Percentiles rank a stretch among this genome's conserved stretches.
These are phyloP conservation scores for Trametes versicolor DNA, from an alignment of 1,284 basidiomycete genomes.

Conservation along the genomic window DNA sequence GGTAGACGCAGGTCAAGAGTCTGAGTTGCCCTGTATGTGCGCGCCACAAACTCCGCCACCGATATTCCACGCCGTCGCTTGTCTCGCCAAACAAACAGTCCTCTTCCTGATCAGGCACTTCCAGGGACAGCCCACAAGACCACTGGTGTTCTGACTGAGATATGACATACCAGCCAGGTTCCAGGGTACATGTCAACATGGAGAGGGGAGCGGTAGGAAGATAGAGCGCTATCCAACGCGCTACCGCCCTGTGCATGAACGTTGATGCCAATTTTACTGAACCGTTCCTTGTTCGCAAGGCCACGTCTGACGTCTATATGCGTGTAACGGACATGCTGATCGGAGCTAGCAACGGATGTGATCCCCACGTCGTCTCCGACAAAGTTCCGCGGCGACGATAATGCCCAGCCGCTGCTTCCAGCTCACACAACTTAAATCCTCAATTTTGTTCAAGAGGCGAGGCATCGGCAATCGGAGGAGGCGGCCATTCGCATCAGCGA, in stretches of 20 bases:
- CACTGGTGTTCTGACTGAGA: not conserved
- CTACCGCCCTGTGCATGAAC: not conserved
- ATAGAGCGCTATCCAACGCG: no score
- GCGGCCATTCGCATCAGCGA: no score
- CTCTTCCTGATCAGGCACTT: not conserved
- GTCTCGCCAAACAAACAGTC: constrained; percentile 16
- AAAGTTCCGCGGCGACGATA: not conserved
- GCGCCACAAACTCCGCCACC: constrained; percentile 9
- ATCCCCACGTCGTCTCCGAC: not conserved
- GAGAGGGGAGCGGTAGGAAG: no score
- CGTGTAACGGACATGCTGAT: not conserved
- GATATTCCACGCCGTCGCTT: constrained; percentile 9
- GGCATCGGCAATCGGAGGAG: not conserved
- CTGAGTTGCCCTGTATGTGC: not conserved
- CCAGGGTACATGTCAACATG: not conserved
- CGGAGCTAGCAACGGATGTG: not conserved
- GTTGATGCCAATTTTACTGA: not conserved
- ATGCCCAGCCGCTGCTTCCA: not conserved
- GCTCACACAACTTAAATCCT: not conserved
- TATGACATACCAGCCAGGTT: not conserved
- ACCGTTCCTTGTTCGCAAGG: no score
- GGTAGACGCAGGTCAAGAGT: not conserved
- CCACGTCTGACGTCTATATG: not conserved
- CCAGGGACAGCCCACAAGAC: not conserved
- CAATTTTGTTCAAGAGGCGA: not conserved